Conservation (phyloP, 192 early-diverging fungal genomes). For the Paraglomus brasilianum region DNA sequence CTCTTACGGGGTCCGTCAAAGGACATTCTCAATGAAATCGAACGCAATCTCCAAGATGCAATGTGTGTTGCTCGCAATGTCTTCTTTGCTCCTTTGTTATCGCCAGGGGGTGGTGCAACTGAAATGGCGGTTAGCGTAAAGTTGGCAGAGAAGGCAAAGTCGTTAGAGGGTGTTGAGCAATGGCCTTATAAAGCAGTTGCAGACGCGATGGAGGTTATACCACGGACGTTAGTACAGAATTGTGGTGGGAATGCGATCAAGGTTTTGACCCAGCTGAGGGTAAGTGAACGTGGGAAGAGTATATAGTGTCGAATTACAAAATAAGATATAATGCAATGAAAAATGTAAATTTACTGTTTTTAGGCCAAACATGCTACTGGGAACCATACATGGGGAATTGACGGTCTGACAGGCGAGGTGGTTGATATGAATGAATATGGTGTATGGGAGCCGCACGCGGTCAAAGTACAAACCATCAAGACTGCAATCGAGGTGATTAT, state of each 20-base stretch:
- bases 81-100: constrained; percentile 89
- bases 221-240: constrained; percentile 97
- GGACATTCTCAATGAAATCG: constrained; percentile 97
- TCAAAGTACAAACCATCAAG: constrained; percentile 99
- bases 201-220: constrained; percentile 96
- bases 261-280: constrained; percentile 83
- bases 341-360: neutral
- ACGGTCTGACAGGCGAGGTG: constrained; percentile 87
- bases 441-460: constrained; percentile 98
- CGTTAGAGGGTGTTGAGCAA: constrained; percentile 87
- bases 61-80: constrained; percentile 99
- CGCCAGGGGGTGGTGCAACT: constrained; percentile 96
- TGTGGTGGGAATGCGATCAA: constrained; percentile 99
- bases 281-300: too few species aligned
- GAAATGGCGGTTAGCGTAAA: constrained; percentile 96
- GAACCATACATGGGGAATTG: constrained; percentile 90
- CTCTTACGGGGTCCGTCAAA: constrained; percentile 95
- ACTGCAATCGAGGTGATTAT: constrained; percentile 88
- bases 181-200: constrained; percentile 97
- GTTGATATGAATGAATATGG: constrained; percentile 98
- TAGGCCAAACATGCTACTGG: constrained; percentile 90
- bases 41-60: constrained; percentile 98
- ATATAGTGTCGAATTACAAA: too few species aligned
- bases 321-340: too few species aligned
- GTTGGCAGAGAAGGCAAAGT: constrained; percentile 86